Evolutionary conservation across 2,329 filamentous ascomycete genomes (phyloP), one percentile per base, ranked within the genome.

Genomic region (Grosmannia penicillata): DNA sequence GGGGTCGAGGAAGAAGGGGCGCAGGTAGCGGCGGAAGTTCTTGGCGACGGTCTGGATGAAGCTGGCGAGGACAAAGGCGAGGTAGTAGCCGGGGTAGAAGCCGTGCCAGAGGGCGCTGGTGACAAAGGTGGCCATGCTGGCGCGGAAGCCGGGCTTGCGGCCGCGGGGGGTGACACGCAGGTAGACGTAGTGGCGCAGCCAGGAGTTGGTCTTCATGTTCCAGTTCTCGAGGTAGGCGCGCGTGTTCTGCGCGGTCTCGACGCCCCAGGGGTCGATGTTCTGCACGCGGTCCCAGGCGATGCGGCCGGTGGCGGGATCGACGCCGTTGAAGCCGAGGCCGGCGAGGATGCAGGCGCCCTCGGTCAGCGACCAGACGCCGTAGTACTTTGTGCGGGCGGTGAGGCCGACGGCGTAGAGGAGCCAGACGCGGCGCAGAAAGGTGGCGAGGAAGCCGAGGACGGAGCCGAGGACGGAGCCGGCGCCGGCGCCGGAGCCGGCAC

Each of bases 151-250:
- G 9, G 91, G 91, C 58, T 96, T 98, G 66, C 86, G 91, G 38
- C 91, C 91, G 49, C 82, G 82, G 0, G 91, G 91, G 0, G 91
- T 98, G 4, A 98, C 91, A 19, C 91, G 78, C 34, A 98, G 69
- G 54, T 96, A 98, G 49, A 98, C 70, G 54, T 95, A 98, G 58
- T 96, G 94, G 33, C 87, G 75, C 44, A 98, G 65, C 91, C 91
- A 98, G 51, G 84, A 76, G 57, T 95, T 98, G 11, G 91, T 98
- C 59, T 96, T 96, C 64, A 95, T 94, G 58, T 98, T 98, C 91
- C 91, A 98, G 51, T 76, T 82, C 35, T 79, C 89, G 4, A 98
- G 70, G 51, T 91, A 96, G 2, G 75, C 86, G 38, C 89, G 78
- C n/a, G 83, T 82, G 56, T 96, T 98, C 59, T 95, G 87, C 1